phyloP scores from a whole-genome alignment of 2,329 filamentous ascomycete species.

The Saccharata proteae region DNA sequence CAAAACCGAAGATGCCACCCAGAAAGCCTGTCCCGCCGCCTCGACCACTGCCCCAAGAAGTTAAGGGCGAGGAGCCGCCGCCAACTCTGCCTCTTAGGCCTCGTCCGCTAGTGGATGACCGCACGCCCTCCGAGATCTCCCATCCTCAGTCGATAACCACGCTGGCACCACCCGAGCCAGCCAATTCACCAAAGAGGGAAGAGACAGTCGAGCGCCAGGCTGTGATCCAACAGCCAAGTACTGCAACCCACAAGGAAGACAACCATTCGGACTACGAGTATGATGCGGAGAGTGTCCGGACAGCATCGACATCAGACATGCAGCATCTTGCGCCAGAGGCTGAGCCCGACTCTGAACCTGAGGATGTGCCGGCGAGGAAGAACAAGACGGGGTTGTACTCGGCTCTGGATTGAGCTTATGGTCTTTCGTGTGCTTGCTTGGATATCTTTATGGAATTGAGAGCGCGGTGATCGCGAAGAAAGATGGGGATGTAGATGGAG shows the following conservation, averaged over 20 bases:
- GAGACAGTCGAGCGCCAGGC: background rate
- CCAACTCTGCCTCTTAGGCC: conserved; percentile 4
- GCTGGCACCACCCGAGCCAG: background rate
- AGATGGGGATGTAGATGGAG: too few species aligned
- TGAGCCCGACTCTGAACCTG: conserved; percentile 4
- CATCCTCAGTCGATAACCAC: background rate
- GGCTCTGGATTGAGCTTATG: background rate
- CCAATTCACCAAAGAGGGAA: background rate
- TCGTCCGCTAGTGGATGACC: background rate
- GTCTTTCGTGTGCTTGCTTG: too few species aligned
- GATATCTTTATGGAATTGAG: too few species aligned
- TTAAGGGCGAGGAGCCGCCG: conserved; percentile 1
- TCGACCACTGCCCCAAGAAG: conserved; percentile 1
- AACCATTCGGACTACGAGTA: background rate
- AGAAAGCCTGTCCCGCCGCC: background rate
- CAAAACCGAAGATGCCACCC: background rate
- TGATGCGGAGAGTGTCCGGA: conserved; percentile 2
- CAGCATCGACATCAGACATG: background rate
- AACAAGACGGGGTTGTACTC: background rate
- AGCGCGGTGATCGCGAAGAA: too few species aligned
- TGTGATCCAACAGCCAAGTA: background rate
- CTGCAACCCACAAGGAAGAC: conserved; percentile 1
- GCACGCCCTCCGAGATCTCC: background rate
- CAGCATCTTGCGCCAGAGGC: conserved; percentile 5
- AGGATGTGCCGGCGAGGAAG: background rate